These are phyloP conservation scores for Phytopythium litorale DNA, from an alignment of 352 stramenopile genomes.

Conservation along the genomic window DNA sequence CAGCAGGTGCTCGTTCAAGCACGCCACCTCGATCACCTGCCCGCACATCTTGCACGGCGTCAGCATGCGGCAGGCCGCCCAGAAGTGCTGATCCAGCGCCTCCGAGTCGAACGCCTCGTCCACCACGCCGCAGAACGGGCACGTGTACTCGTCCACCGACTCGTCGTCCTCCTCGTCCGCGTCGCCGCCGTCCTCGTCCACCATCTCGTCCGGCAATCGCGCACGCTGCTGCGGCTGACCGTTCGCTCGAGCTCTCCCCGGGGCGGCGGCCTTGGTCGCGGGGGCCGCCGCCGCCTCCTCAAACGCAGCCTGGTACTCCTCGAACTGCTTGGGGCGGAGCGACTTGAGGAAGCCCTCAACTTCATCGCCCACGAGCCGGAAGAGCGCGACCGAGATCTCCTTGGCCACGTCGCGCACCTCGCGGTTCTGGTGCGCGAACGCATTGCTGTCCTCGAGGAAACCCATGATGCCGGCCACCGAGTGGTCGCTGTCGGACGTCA, in stretches of 20 bases:
- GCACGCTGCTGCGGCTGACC: slow-evolving; percentile 1
- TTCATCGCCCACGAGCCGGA: slow-evolving; percentile 48
- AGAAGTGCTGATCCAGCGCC: slow-evolving; percentile 91
- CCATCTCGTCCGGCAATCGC: slow-evolving; percentile 20
- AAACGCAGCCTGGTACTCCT: slow-evolving; percentile 90
- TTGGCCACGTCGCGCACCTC: slow-evolving; percentile 89
- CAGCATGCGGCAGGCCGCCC: slow-evolving; percentile 89
- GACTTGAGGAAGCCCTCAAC: slow-evolving; percentile 78
- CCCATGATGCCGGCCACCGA: slow-evolving; percentile 63
- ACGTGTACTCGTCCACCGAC: slow-evolving; percentile 85
- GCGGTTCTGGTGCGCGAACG: slow-evolving; percentile 81
- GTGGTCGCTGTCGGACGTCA: slow-evolving; percentile 43
- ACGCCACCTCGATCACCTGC: slow-evolving; percentile 91
- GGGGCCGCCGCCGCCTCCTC: slow-evolving; percentile 42
- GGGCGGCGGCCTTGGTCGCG: slow-evolving; percentile 19
- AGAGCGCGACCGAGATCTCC: slow-evolving; percentile 80
- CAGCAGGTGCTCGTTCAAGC: slow-evolving; percentile 89
- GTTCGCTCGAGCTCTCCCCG: background rate
- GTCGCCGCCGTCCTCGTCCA: slow-evolving; percentile 31
- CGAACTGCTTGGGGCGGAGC: slow-evolving; percentile 86
- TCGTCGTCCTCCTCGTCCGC: slow-evolving; percentile 59
- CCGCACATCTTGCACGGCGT: slow-evolving; percentile 91
- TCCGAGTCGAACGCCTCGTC: slow-evolving; percentile 89
- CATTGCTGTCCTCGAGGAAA: slow-evolving; percentile 82
- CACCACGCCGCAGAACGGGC: slow-evolving; percentile 88